phyloP scores from a whole-genome alignment of 139 green algal species.

The Tetraselmis striata region DNA sequence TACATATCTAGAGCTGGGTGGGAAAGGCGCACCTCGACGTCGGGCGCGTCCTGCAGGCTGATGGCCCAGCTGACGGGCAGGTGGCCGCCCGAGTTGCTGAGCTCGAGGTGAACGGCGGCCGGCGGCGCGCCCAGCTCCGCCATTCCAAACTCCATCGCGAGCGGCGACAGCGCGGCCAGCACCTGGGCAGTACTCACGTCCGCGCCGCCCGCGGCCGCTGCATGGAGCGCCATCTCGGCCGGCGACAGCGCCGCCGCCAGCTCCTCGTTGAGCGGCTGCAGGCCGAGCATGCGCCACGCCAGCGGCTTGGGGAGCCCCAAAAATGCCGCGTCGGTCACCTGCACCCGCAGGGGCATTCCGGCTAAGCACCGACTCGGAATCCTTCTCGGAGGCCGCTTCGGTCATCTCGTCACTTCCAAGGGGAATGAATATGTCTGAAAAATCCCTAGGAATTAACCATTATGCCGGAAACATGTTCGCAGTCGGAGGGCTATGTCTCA shows the following conservation, averaged over 20 bases:
- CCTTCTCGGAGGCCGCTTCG: too few species aligned
- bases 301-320: constrained; percentile 28
- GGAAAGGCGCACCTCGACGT: constrained; percentile 1
- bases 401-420: too few species aligned
- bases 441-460: too few species aligned
- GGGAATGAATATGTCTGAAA: too few species aligned
- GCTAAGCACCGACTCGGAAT: not conserved
- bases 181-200: constrained; percentile 33
- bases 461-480: too few species aligned
- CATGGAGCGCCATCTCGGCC: constrained; percentile 19
- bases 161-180: constrained; percentile 24
- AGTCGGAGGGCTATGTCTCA: too few species aligned
- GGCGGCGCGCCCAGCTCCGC: constrained; percentile 15
- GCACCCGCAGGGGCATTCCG: not conserved
- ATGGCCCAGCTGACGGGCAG: constrained; percentile 19
- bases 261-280: constrained; percentile 40
- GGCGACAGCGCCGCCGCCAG: constrained; percentile 23
- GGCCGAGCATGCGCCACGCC: constrained; percentile 40
- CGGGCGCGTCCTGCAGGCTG: not conserved
- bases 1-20: too few species aligned
- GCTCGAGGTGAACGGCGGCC: constrained; percentile 21
- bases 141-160: constrained; percentile 43
- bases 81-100: constrained; percentile 34
- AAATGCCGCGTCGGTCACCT: not conserved
- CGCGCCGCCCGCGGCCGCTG: constrained; percentile 20